phyloP scores from a whole-genome alignment of 495 filamentous ascomycete genomes.

The Xylaria castorea region DNA sequence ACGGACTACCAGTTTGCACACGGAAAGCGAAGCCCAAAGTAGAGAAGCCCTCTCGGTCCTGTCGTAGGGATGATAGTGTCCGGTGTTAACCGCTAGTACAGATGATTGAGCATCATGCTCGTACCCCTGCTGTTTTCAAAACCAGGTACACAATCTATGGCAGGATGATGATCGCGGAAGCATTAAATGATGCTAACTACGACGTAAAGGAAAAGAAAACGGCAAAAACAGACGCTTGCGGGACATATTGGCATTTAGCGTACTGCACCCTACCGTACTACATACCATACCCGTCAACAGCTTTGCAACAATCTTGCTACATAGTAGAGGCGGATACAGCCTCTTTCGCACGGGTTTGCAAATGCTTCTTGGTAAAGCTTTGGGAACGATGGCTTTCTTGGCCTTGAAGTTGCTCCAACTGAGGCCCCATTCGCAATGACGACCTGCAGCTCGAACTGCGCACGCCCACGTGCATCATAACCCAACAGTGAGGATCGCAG shows the following conservation, averaged over 20 bases:
- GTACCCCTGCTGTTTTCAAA: background rate
- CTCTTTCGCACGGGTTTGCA: background rate
- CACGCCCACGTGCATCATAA: constrained; percentile 10
- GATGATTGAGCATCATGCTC: background rate
- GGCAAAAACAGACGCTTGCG: background rate
- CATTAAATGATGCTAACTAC: background rate
- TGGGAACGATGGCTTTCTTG: background rate
- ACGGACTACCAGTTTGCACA: background rate
- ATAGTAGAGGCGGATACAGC: background rate
- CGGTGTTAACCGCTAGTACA: background rate
- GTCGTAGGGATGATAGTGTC: background rate
- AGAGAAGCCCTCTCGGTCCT: background rate
- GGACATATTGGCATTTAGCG: background rate
- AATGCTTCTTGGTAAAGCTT: background rate
- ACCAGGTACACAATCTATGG: background rate
- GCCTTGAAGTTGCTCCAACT: constrained; percentile 14
- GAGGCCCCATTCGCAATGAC: constrained; percentile 9
- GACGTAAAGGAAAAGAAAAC: background rate
- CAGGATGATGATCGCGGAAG: background rate
- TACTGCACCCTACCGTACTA: background rate
- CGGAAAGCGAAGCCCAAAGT: background rate
- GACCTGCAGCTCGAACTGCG: constrained; percentile 7
- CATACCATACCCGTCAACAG: background rate
- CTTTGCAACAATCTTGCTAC: background rate
- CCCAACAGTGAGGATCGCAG: constrained; percentile 20